A percentile compares a stretch with the other conserved stretches of the same genome.
Evolutionary conservation across 345 rosid species (phyloP).

Genomic region (Camelina hispida): DNA sequence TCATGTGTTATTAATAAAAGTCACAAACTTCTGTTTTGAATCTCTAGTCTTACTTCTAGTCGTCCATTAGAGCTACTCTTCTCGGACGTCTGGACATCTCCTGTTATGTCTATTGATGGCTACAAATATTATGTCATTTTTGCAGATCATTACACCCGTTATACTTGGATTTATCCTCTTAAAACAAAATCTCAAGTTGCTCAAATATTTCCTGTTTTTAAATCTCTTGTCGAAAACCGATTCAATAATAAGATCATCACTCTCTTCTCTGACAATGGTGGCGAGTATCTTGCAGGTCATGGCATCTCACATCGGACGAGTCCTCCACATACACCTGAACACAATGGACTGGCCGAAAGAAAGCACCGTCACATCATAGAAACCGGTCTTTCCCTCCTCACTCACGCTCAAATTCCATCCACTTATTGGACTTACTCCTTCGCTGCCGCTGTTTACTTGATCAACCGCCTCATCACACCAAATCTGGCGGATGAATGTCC

Average conservation of each 20-base stretch:
- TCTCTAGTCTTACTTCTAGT: not conserved
- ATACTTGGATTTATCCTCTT: not conserved
- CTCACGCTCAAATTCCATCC: rapidly evolving
- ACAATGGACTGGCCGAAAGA: not conserved
- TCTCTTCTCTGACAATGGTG: not conserved
- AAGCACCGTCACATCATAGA: not conserved
- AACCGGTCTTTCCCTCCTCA: rapidly evolving
- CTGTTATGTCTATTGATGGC: not conserved
- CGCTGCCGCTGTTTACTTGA: rapidly evolving
- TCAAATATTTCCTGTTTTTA: not conserved
- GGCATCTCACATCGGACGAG: not conserved
- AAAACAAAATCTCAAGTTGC: not conserved
- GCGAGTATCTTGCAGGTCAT: rapidly evolving
- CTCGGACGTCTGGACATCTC: not conserved
- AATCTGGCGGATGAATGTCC: not conserved
- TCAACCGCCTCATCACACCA: not conserved
- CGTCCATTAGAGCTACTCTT: rapidly evolving
- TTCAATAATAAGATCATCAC: not conserved
- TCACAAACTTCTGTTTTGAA: not conserved
- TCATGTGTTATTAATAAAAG: not conserved
- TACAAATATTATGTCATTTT: not conserved
- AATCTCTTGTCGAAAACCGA: not conserved
- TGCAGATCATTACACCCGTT: not conserved
- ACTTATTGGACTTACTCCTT: not conserved
- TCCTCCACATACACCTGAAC: not conserved